phyloP scores from a whole-genome alignment of 352 stramenopile species.

The Phytophthora agathidicida region DNA sequence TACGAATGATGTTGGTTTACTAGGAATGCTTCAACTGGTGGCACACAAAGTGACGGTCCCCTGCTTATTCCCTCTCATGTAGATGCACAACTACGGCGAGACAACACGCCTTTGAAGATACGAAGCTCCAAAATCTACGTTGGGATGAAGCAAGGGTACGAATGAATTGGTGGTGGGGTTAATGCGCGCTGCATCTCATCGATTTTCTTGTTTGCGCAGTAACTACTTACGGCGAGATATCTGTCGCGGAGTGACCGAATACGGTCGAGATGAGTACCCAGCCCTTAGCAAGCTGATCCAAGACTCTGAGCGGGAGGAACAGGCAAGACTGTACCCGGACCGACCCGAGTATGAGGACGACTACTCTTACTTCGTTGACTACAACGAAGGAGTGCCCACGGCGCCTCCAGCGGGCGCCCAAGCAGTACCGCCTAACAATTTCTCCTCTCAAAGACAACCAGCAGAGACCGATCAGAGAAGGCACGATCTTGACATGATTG shows the following conservation, averaged over 20 bases:
- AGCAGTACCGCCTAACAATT: not conserved
- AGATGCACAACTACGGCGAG: slow-evolving; percentile 73
- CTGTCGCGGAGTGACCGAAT: slow-evolving; percentile 85
- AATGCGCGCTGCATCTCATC: slow-evolving; percentile 1
- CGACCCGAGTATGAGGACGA: slow-evolving; percentile 63
- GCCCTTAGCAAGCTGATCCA: slow-evolving; percentile 75
- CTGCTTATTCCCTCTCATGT: slow-evolving; percentile 4
- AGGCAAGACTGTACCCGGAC: slow-evolving; percentile 63
- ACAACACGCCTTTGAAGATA: slow-evolving; percentile 68
- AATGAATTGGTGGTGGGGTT: not conserved
- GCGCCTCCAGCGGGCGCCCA: slow-evolving; percentile 1
- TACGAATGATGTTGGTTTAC: slow-evolving; percentile 19
- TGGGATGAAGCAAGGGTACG: slow-evolving; percentile 84
- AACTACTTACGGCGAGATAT: slow-evolving; percentile 73
- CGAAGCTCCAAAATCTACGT: slow-evolving; percentile 72
- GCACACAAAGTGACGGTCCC: slow-evolving; percentile 1
- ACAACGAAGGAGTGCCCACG: slow-evolving; percentile 21
- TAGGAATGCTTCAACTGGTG: not conserved
- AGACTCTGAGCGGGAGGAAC: slow-evolving; percentile 62
- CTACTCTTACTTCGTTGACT: slow-evolving; percentile 79
- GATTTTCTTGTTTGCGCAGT: slow-evolving; percentile 28
- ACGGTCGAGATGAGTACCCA: slow-evolving; percentile 72
- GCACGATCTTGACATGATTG: slow-evolving; percentile 65
- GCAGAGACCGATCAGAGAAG: slow-evolving; percentile 30
- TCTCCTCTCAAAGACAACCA: slow-evolving; percentile 5